Percentiles rank a stretch among this genome's conserved stretches.
These are phyloP conservation scores for Areca catechu DNA, from an alignment of 176 grass and related monocot species.

Conservation along the genomic window DNA sequence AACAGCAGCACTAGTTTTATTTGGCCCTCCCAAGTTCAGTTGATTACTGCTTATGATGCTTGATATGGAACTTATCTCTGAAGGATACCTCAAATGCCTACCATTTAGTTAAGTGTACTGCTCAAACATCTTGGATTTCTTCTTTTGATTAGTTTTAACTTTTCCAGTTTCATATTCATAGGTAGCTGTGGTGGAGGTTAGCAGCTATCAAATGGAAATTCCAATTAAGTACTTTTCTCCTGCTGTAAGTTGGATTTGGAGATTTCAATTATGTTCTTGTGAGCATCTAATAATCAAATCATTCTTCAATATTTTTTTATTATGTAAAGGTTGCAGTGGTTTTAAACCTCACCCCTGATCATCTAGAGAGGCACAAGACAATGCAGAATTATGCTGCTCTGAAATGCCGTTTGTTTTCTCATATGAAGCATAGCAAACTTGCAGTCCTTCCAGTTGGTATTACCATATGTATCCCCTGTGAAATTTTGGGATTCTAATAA, in stretches of 20 bases:
- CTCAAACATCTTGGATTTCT: too few relatives aligned
- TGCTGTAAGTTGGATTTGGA: conserved; percentile 1
- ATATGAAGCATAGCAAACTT: conserved; percentile 8
- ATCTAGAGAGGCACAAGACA: conserved; percentile 13
- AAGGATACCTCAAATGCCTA: too few relatives aligned
- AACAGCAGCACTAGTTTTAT: too few relatives aligned
- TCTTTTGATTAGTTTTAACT: too few relatives aligned
- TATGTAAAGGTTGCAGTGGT: conserved; percentile 3
- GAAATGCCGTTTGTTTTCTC: conserved; percentile 16
- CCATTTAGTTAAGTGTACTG: too few relatives aligned
- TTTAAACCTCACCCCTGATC: conserved; percentile 15
- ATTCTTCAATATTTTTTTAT: not conserved
- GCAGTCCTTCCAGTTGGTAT: conserved; percentile 12
- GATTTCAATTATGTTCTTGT: not conserved
- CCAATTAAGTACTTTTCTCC: conserved; percentile 7
- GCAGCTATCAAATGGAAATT: conserved; percentile 13
- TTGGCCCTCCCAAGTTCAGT: too few relatives aligned
- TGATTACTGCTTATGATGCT: too few relatives aligned
- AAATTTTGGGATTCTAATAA: not conserved
- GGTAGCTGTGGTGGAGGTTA: conserved; percentile 19
- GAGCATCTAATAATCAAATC: not conserved
- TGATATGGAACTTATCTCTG: too few relatives aligned
- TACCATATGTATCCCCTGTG: not conserved
- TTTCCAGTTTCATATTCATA: not conserved
- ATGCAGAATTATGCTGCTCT: conserved; percentile 10